These are phyloP conservation scores for Rhipidocladum racemiflorum DNA, from an alignment of 176 grass and related monocot genomes.

Conservation along the genomic window DNA sequence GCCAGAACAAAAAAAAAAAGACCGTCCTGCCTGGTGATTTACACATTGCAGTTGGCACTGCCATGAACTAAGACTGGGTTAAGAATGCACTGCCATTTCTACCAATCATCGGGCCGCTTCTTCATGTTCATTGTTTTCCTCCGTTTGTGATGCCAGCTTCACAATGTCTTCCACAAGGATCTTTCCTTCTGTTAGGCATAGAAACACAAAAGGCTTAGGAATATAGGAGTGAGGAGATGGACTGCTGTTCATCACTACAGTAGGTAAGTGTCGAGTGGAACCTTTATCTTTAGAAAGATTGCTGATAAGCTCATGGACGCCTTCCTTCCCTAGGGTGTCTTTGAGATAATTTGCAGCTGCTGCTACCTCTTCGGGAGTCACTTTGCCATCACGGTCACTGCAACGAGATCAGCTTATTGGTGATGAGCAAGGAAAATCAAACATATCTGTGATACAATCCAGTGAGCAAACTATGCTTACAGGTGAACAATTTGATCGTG, in stretches of 20 bases:
- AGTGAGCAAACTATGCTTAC: not conserved
- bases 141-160: constrained; percentile 61
- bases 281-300: constrained; percentile 93
- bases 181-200: constrained; percentile 70
- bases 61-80: not conserved
- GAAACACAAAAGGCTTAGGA: not conserved
- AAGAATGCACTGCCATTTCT: constrained; percentile 4
- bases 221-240: not conserved
- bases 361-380: constrained; percentile 91
- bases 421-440: not conserved
- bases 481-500: not conserved
- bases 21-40: constrained; percentile 1
- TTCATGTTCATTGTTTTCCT: constrained; percentile 46
- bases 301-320: constrained; percentile 78
- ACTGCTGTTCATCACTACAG: not conserved
- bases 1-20: constrained; percentile 29
- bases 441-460: not conserved
- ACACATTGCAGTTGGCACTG: constrained; percentile 3
- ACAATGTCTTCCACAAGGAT: constrained; percentile 98
- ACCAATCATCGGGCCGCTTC: constrained; percentile 19
- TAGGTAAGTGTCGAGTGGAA: constrained; percentile 17
- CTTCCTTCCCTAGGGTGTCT: constrained; percentile 69
- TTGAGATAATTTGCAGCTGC: constrained; percentile 85
- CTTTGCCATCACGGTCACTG: constrained; percentile 90
- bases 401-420: not conserved